Conservation (phyloP, 352 stramenopile species). For the Phytophthora sp. region DNA sequence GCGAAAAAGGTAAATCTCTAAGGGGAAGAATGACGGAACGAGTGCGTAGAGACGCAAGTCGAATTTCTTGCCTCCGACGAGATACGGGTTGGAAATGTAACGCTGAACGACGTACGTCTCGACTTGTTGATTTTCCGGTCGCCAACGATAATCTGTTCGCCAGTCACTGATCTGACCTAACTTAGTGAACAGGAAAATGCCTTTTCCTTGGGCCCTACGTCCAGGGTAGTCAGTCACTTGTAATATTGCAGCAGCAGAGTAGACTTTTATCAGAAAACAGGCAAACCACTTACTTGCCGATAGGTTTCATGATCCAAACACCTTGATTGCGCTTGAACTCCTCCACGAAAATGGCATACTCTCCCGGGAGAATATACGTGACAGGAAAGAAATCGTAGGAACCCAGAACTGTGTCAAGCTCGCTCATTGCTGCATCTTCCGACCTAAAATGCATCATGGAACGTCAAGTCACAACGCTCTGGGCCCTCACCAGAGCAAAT, state of each 20-base stretch:
- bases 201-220: constrained; percentile 83
- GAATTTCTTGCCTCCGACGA: constrained; percentile 96
- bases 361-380: constrained; percentile 94
- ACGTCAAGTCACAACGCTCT: too few species aligned
- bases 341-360: constrained; percentile 96
- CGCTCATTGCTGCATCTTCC: constrained; percentile 40
- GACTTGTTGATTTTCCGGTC: constrained; percentile 78
- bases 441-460: constrained; percentile 33
- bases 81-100: constrained; percentile 94
- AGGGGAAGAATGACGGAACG: constrained; percentile 91
- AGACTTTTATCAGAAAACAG: not conserved
- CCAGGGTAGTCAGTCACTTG: too few species aligned
- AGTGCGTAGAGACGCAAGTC: constrained; percentile 94
- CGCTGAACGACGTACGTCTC: constrained; percentile 95
- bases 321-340: constrained; percentile 92
- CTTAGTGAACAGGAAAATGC: constrained; percentile 96
- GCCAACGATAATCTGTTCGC: constrained; percentile 89
- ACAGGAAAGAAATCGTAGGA: constrained; percentile 92
- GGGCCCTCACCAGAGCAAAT: too few species aligned
- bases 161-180: constrained; percentile 94
- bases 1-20: constrained; percentile 93
- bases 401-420: constrained; percentile 36
- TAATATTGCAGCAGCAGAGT: not conserved
- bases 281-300: constrained; percentile 74
- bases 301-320: constrained; percentile 98